A percentile compares a stretch with the other conserved stretches of the same genome.
Conservation (phyloP, 495 filamentous ascomycete species). For the Penicillium parvum region DNA sequence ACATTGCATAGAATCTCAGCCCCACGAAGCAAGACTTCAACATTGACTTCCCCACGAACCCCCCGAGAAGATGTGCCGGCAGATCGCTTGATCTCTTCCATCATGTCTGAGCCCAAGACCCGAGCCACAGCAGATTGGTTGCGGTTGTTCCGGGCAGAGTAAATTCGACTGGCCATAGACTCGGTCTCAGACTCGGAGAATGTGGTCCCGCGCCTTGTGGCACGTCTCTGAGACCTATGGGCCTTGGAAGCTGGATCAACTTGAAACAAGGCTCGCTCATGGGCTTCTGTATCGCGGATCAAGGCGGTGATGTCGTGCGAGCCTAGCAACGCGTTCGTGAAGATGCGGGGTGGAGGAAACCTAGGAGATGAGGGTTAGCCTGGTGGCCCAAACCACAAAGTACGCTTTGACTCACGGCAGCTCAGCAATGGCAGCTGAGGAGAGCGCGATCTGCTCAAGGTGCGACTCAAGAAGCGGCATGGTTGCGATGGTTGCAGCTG, state of each 20-base stretch:
- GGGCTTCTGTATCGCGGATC: slow-evolving; percentile 91
- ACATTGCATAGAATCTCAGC: slow-evolving; percentile 88
- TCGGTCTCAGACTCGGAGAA: slow-evolving; percentile 41
- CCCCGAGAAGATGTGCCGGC: slow-evolving; percentile 38
- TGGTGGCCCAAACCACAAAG: background rate
- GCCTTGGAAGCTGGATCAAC: slow-evolving; percentile 61
- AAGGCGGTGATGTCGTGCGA: slow-evolving; percentile 87
- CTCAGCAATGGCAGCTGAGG: slow-evolving; percentile 74
- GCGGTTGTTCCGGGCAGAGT: slow-evolving; percentile 52
- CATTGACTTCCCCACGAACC: slow-evolving; percentile 69
- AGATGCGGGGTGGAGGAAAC: slow-evolving; percentile 88
- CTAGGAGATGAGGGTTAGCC: slow-evolving; percentile 36
- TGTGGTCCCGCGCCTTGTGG: slow-evolving; percentile 46
- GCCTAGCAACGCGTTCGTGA: slow-evolving; percentile 87
- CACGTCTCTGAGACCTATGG: slow-evolving; percentile 34
- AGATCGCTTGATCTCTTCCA: slow-evolving; percentile 69
- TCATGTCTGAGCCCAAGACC: slow-evolving; percentile 81
- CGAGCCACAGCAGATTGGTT: slow-evolving; percentile 85
- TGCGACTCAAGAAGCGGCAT: slow-evolving; percentile 80
- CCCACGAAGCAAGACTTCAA: slow-evolving; percentile 78
- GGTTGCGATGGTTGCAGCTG: slow-evolving; percentile 14
- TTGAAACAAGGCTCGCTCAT: slow-evolving; percentile 94
- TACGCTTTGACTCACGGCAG: slow-evolving; percentile 62
- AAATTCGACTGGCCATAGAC: slow-evolving; percentile 48
- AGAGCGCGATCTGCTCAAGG: slow-evolving; percentile 86